Evolutionary conservation across 352 stramenopile species (phyloP).

Genomic region (Globisporangium iwayamae): DNA sequence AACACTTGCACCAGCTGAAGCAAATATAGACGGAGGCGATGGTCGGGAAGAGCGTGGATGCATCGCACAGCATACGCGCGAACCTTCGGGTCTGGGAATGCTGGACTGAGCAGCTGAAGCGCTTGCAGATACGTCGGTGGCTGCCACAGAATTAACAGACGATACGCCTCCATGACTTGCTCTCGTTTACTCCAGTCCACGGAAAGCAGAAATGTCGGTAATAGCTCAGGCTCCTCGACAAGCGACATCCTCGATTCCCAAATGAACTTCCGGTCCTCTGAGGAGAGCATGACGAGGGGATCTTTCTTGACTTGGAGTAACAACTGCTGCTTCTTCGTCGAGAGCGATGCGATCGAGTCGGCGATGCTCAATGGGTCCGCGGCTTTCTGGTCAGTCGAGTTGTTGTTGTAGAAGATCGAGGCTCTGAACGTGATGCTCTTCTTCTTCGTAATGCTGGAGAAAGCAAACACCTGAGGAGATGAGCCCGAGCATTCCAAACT

Average conservation of each 20-base stretch:
- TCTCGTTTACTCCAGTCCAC: constrained; percentile 80
- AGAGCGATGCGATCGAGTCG: constrained; percentile 27
- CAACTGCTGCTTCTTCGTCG: constrained; percentile 37
- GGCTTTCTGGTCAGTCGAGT: constrained; percentile 9
- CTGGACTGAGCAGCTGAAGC: constrained; percentile 81
- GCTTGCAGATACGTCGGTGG: constrained; percentile 80
- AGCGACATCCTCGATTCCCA: constrained; percentile 66
- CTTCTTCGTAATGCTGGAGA: constrained; percentile 54
- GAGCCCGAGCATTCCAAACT: constrained; percentile 39
- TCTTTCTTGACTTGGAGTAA: constrained; percentile 54
- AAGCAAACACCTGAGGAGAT: constrained; percentile 46
- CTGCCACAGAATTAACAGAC: constrained; percentile 71
- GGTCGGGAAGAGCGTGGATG: constrained; percentile 82
- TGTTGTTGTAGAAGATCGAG: constrained; percentile 59
- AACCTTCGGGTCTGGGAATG: constrained; percentile 90
- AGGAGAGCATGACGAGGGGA: constrained; percentile 56
- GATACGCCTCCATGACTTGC: constrained; percentile 80
- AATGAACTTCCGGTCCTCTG: constrained; percentile 63
- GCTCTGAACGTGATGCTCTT: constrained; percentile 56
- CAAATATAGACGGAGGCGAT: constrained; percentile 85
- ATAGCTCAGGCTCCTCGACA: constrained; percentile 60
- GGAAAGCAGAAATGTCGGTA: constrained; percentile 82
- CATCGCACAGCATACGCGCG: constrained; percentile 90
- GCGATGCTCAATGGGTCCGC: background rate
- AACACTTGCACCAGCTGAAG: constrained; percentile 83